Evolutionary conservation across 208 protist genomes (phyloP), one percentile per base, ranked within the genome.

Genomic region (Trypanosoma scelopori): DNA sequence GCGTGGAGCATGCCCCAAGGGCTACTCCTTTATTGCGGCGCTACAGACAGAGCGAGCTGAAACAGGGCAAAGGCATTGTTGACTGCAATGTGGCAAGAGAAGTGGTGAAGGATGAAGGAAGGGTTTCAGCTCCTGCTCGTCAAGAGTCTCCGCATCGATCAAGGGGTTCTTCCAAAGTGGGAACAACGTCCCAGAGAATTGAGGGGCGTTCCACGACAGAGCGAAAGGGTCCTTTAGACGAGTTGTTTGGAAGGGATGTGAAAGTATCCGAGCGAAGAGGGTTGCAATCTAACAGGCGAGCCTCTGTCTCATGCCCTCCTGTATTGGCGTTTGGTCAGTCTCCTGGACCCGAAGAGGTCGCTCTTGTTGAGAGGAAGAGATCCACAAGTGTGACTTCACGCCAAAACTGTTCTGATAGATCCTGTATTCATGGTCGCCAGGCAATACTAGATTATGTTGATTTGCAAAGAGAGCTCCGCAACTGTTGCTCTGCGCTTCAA

Each of bases 401-500:
- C 42, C 37, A 13, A 11, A 39, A 32, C 48, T 85, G 84, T 66
- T 41, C 39, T 15, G 76, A 87, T 50, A 22, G 5, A 2, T 37
- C 20, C 23, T 89, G 86, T 72, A 76, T 92, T 48, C 86, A 89
- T 76, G 83, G 82, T 66, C 77, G 81, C n/a, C 42, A 78, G 42
- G 79, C 76, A n/a, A 92, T 92, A 56, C 65, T 84, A 45, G 76
- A 89, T 63, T 89, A 81, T 49, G 71, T 92, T 45, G 43, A 52
- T 20, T 81, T 89, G 78, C 80, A 86, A 51, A 68, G 81, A 5
- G 76, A 85, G 42, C 65, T 87, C 18, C 82, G 86, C 18, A 68
- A 60, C 48, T 88, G 82, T 56, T 78, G 84, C 56, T 60, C 41
- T 5, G 53, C 69, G 1, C 57, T 92, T 22, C 75, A 80, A n/a